Evolutionary conservation across 257 asterid species (phyloP), one percentile per base, ranked within the genome.

Genomic region (Capsicum pubescens): DNA sequence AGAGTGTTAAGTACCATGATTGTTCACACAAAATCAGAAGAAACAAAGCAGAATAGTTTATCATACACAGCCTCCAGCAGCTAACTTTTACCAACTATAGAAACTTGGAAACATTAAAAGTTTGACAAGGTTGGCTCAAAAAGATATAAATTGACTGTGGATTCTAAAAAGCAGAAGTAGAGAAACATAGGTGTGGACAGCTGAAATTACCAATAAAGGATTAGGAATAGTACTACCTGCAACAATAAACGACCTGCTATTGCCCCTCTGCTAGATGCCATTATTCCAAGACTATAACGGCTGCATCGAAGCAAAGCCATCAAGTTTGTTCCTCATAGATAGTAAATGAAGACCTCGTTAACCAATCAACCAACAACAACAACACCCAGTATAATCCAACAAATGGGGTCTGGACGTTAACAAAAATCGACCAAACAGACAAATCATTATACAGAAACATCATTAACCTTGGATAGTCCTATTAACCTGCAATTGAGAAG

Each of bases 211-310:
- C 16, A 50, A 32, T 50, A 54, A 42, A 19, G 32, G 42, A 70
- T 13, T 58, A 79, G 71, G 67, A 39, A 13, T 67, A 32, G 77
- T 26, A 26, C 26, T 91, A 84, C 99, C 99, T 95, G 97, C 54
- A 95, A 90, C 88, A 87, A 81, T 83, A 95, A 91, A 82, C 97
- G 97, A 42, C 98, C 98, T 19, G 91, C 95, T 68, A 95, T 93
- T 12, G 88, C 84, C 85, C 99, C 99, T 90, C 96, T 92, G 90
- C 95, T 93, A 5, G 97, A 89, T 59, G 99, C 99, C 93, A 93
- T 93, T 82, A 95, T 87, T 42, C 98, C 99, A 61, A 95, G 95
- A 89, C 98, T 95, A 82, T 87, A 92, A 44, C 99, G 89, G 85
- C 98, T 95, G 87, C 98, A 94, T 36, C 9, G 0, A 26, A 26